Evolutionary conservation across 106 monocot species (phyloP).

Genomic region (Vanilla planifolia): DNA sequence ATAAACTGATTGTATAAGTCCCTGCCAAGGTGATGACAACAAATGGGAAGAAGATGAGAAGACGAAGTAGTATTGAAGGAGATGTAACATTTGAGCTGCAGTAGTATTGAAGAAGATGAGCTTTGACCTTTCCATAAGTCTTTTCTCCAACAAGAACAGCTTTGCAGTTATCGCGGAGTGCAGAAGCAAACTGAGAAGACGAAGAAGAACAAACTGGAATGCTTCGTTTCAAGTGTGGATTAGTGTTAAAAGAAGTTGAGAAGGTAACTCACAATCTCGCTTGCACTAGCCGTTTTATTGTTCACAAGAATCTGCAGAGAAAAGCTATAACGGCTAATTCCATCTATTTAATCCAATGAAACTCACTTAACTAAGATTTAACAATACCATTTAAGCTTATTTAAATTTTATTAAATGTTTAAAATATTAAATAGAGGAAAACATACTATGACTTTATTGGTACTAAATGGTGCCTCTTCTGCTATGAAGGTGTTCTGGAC

Average conservation of each 20-base stretch:
- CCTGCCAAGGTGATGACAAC: constrained; percentile 37
- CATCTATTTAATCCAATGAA: background rate
- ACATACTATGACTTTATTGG: constrained; percentile 65
- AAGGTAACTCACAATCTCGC: constrained; percentile 77
- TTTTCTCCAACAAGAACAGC: constrained; percentile 80
- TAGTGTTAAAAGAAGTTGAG: background rate
- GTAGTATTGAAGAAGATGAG: no score
- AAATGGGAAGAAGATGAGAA: no score
- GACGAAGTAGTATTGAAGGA: no score
- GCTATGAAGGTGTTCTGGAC: constrained; percentile 59
- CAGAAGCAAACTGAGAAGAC: constrained; percentile 69
- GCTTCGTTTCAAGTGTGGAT: no score
- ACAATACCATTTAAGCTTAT: background rate
- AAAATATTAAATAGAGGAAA: background rate
- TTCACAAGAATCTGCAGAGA: constrained; percentile 79
- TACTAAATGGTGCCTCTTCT: constrained; percentile 48
- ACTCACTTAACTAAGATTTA: background rate
- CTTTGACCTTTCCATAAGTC: constrained; percentile 83
- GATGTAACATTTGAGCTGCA: no score
- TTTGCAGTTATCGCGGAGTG: constrained; percentile 96
- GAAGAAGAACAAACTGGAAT: constrained; percentile 1
- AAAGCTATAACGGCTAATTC: background rate
- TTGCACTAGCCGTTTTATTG: constrained; percentile 91
- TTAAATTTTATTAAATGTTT: background rate
- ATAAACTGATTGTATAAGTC: constrained; percentile 94